These are phyloP conservation scores for Venturiaceae sp. DNA, from an alignment of 2,329 filamentous ascomycete genomes.

Conservation along the genomic window DNA sequence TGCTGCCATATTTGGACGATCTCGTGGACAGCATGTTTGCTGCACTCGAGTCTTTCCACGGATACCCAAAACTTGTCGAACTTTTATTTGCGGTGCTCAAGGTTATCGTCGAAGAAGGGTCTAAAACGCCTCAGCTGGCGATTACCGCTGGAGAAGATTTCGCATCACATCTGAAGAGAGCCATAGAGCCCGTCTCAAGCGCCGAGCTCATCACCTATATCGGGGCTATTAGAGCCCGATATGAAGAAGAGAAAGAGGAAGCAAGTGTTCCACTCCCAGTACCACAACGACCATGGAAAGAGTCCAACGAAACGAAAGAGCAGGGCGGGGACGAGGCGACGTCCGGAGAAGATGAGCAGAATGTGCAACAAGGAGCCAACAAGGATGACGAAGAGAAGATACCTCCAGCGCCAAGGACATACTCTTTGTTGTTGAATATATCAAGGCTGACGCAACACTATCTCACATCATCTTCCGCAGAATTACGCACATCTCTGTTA, in stretches of 20 bases:
- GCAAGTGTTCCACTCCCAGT: constrained; percentile 11
- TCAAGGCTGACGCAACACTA: constrained; percentile 81
- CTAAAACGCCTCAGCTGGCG: constrained; percentile 44
- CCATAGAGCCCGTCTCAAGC: constrained; percentile 10
- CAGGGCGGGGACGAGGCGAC: constrained; percentile 21
- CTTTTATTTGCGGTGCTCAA: constrained; percentile 73
- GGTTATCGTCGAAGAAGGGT: constrained; percentile 75
- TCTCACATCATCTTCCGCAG: constrained; percentile 73
- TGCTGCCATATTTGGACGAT: constrained; percentile 87
- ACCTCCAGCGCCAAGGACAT: constrained; percentile 64
- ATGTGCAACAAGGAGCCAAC: constrained; percentile 14
- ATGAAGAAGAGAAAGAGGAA: background rate
- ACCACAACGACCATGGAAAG: constrained; percentile 24
- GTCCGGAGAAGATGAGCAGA: background rate
- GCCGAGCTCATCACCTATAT: constrained; percentile 24
- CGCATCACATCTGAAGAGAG: background rate
- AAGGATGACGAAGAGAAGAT: constrained; percentile 43
- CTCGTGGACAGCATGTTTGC: constrained; percentile 85
- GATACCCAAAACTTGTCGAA: constrained; percentile 79
- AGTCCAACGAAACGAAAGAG: constrained; percentile 13
- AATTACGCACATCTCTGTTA: constrained; percentile 69
- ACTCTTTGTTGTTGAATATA: constrained; percentile 72
- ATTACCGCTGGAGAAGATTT: constrained; percentile 24
- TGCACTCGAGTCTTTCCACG: constrained; percentile 89
- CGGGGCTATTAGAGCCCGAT: constrained; percentile 16